Conservation (phyloP, 208 protist species). For the Acanthamoeba royreba region DNA sequence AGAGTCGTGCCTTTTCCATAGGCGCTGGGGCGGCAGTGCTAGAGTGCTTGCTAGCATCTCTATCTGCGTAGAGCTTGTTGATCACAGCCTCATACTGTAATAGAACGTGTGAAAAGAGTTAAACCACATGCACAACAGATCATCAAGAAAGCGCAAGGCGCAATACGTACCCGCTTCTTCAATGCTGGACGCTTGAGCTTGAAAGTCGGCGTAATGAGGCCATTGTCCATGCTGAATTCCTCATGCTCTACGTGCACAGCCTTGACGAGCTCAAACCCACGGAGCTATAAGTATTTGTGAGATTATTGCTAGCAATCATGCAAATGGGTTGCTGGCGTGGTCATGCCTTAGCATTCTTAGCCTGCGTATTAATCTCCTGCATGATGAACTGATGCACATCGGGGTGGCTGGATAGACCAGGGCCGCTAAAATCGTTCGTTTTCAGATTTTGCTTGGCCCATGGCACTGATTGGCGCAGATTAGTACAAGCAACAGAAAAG, state of each 20-base stretch:
- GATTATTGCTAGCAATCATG: too few relatives aligned
- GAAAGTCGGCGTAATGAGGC: slow-evolving; percentile 85
- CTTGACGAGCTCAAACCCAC: slow-evolving; percentile 72
- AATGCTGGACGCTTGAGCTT: slow-evolving; percentile 77
- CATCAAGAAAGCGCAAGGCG: slow-evolving; percentile 65
- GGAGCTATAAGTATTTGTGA: slow-evolving; percentile 59
- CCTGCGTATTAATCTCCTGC: neutral
- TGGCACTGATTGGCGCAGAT: neutral
- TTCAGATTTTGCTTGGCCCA: neutral
- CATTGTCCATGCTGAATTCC: slow-evolving; percentile 77
- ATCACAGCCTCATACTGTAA: neutral
- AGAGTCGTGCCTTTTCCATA: neutral
- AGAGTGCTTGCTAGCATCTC: neutral
- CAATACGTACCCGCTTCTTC: slow-evolving; percentile 77
- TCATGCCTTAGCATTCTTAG: neutral
- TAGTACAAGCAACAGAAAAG: neutral
- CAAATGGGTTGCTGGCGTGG: neutral
- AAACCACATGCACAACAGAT: neutral
- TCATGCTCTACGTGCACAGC: slow-evolving; percentile 60
- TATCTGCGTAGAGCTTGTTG: neutral
- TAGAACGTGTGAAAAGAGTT: too few relatives aligned
- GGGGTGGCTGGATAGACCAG: neutral
- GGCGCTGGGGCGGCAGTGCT: neutral
- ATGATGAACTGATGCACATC: neutral
- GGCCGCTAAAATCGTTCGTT: neutral